Evolutionary conservation across 768 basidiomycete species (phyloP).

Genomic region (Glaciozyma martinii): DNA sequence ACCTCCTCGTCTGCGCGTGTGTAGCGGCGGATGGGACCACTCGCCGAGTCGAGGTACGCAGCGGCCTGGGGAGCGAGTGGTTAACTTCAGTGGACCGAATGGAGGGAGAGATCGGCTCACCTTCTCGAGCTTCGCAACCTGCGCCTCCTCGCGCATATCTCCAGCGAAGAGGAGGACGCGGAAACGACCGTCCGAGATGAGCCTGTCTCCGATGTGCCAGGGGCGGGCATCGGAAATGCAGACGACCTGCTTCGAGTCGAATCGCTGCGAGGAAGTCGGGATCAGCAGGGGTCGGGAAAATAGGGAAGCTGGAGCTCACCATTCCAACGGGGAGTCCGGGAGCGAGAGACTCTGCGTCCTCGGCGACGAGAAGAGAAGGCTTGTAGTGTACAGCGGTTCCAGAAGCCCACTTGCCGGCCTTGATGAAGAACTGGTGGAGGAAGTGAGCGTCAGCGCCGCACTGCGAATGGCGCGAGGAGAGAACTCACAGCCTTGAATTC

Average conservation of each 20-base stretch:
- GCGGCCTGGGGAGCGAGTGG: constrained; percentile 34
- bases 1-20: constrained; percentile 34
- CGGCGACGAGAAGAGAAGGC: constrained; percentile 46
- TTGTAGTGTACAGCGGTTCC: constrained; percentile 42
- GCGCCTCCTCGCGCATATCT: constrained; percentile 39
- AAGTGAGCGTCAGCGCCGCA: background rate
- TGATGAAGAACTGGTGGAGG: constrained; percentile 7
- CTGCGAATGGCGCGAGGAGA: constrained; percentile 25
- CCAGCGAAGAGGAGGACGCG: constrained; percentile 53
- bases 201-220: constrained; percentile 50
- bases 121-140: constrained; percentile 37
- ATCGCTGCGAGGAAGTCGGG: constrained; percentile 39
- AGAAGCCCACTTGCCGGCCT: background rate
- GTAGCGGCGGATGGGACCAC: constrained; percentile 38
- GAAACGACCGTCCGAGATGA: constrained; percentile 51
- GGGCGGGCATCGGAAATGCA: constrained; percentile 50
- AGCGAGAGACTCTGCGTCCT: constrained; percentile 42
- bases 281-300: background rate
- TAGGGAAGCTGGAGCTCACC: constrained; percentile 13
- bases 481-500: constrained; percentile 44
- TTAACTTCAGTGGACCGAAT: background rate
- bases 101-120: background rate
- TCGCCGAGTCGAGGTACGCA: constrained; percentile 36
- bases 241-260: constrained; percentile 48
- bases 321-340: constrained; percentile 46